Evolutionary conservation across 2,329 filamentous ascomycete genomes (phyloP), one percentile per base, ranked within the genome.

Genomic region (Fonsecaea pugnacius): DNA sequence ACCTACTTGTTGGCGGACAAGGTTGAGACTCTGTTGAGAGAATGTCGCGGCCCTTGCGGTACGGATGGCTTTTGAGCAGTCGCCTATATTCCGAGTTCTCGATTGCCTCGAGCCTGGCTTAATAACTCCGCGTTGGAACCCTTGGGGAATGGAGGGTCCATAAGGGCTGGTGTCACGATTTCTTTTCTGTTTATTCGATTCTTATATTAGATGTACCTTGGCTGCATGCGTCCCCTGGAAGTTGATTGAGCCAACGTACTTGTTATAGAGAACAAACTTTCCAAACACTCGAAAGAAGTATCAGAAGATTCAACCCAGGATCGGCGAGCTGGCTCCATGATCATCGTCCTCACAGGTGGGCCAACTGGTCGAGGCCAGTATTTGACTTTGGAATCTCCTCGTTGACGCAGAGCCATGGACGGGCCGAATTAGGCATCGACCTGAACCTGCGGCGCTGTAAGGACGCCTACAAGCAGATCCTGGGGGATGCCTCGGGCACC

Each of bases 31-130:
- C 9, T 9, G 24, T 40, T 53, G 50, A 21, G 38, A 38, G 40
- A 36, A n/a, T 21, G 30, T 50, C 50, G 40, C n/a, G 43, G 53
- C 4, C 12, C 18, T 32, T n/a, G 40, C 32, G 46, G 33, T 32
- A 21, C 57, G 38, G n/a, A 48, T 56, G 63, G 59, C 63, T 65
- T 65, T 65, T 65, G 59, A 65, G 63, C 40, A 65, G 63, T 59
- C 63, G 60, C 40, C 46, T 7, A 16, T 33, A 30, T 32, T 12
- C 50, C 9, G 21, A 33, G 4, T 21, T 2, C 14, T 18, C 40
- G 10, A 21, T 8, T 21, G 27, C n/a, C n/a, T 46, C 18, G 40
- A 46, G 18, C 21, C 40, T 46, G 40, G n/a, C n/a, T 18, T 18
- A 24, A n/a, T 21, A 46, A n/a, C 21, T 46, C 40, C 40, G n/a